Conservation (phyloP, 352 stramenopile genomes). For the Phytophthora ramorum region DNA sequence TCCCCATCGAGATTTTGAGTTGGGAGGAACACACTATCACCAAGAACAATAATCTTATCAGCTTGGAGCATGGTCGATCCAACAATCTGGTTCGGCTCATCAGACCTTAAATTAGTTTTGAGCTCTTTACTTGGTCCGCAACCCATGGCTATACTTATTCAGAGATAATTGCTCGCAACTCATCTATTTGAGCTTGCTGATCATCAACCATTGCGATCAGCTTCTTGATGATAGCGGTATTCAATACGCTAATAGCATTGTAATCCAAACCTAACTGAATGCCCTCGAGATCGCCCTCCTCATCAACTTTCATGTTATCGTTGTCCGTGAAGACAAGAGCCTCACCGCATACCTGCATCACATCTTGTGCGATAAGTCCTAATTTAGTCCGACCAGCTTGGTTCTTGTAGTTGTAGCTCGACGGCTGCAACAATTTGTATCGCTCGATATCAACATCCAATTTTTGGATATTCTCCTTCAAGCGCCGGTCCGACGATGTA, state of each 20-base stretch:
- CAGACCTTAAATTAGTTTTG: too few species aligned
- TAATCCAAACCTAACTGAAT: background rate
- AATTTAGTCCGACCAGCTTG: background rate
- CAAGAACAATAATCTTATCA: background rate
- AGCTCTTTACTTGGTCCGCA: too few species aligned
- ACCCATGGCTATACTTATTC: background rate
- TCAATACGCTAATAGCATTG: background rate
- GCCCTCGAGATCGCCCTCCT: background rate
- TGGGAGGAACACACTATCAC: constrained; percentile 11
- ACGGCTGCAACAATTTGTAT: background rate
- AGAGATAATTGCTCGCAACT: background rate
- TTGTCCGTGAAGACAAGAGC: background rate
- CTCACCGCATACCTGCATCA: background rate
- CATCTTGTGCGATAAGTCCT: background rate
- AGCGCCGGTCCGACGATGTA: background rate
- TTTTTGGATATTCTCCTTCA: background rate
- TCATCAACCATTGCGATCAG: background rate
- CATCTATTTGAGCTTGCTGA: background rate
- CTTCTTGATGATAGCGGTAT: background rate
- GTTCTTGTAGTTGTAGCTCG: background rate
- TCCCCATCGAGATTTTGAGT: constrained; percentile 5
- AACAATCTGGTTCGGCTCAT: background rate
- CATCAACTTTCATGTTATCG: background rate
- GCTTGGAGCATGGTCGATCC: constrained; percentile 8
- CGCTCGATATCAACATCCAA: background rate